These are phyloP conservation scores for Gossypium schwendimanii DNA, from an alignment of 441 rosid genomes.

Conservation along the genomic window DNA sequence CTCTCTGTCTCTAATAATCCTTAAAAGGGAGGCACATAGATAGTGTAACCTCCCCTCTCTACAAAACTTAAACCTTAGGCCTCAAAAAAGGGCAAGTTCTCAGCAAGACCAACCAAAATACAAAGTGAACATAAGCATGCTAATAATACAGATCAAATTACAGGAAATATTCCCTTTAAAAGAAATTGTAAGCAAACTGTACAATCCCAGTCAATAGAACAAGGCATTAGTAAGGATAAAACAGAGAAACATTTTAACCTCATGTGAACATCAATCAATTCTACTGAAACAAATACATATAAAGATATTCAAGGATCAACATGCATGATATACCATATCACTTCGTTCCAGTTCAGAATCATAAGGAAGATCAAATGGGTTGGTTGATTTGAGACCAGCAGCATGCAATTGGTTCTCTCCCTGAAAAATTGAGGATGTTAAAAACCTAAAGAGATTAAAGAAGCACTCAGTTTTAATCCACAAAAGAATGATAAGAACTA, in stretches of 20 bases:
- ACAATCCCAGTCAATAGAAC: background rate
- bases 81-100: background rate
- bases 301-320: conserved; percentile 10
- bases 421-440: conserved; percentile 24
- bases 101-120: background rate
- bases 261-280: conserved; percentile 1
- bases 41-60: background rate
- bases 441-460: background rate
- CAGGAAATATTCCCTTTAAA: background rate
- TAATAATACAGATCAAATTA: background rate
- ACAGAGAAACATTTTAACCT: background rate
- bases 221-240: background rate
- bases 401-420: conserved; percentile 36
- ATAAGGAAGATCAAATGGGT: conserved; percentile 90
- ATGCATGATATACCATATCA: conserved; percentile 48
- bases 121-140: background rate
- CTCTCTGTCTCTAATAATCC: background rate
- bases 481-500: background rate
- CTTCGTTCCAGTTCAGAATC: conserved; percentile 53
- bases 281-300: background rate
- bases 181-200: background rate
- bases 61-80: background rate
- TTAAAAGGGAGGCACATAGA: conserved; percentile 4
- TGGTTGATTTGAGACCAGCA: conserved; percentile 47
- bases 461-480: conserved; percentile 6